Conservation (phyloP, 192 early-diverging fungal species). For the Cetraspora pellucida region DNA sequence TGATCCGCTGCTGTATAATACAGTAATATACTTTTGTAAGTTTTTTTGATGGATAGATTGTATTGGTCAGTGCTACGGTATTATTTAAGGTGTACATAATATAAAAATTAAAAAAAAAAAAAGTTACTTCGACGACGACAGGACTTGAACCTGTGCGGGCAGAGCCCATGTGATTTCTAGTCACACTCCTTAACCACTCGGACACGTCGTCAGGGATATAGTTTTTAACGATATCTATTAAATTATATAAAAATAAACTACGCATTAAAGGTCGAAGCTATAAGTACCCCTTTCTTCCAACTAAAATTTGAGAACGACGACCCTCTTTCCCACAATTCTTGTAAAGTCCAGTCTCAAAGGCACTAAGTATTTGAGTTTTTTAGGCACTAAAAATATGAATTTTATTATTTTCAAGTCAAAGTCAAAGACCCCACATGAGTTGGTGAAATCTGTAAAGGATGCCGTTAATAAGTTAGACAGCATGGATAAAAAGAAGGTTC, state of each 20-base stretch:
- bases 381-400: slow-evolving; percentile 50
- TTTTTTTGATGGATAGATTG: no score
- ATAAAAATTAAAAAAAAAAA: no score
- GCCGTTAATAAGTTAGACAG: slow-evolving; percentile 74
- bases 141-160: slow-evolving; percentile 40
- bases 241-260: not conserved
- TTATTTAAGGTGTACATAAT: no score
- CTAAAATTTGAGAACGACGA: no score
- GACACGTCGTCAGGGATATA: slow-evolving; percentile 30
- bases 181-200: slow-evolving; percentile 40
- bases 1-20: no score
- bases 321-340: not conserved
- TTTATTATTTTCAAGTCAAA: slow-evolving; percentile 79
- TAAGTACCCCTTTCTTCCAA: no score
- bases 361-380: not conserved
- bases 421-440: slow-evolving; percentile 84
- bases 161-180: slow-evolving; percentile 40
- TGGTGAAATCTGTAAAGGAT: slow-evolving; percentile 87
- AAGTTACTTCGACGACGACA: slow-evolving; percentile 30
- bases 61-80: no score
- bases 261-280: not conserved
- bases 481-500: slow-evolving; percentile 72
- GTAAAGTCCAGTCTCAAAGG: not conserved
- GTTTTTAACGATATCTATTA: not conserved
- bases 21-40: no score